Conservation (phyloP, 208 protist genomes). For the Herpetomonas tarakana region DNA sequence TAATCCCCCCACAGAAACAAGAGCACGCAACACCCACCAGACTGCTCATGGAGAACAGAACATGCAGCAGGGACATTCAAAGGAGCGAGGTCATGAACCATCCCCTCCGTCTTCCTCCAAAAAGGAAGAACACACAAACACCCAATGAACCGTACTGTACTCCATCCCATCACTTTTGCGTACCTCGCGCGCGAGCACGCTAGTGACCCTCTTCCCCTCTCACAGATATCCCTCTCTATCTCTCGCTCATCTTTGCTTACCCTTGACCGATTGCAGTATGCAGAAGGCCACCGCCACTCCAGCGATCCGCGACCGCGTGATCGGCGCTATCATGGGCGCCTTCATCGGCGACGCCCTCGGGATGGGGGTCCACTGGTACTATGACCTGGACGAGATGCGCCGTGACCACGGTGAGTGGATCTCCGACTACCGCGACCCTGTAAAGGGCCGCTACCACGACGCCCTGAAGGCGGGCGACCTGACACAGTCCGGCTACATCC, state of each 20-base stretch:
- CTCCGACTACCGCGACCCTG: slow-evolving; percentile 21
- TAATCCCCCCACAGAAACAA: too few relatives aligned
- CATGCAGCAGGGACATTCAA: too few relatives aligned
- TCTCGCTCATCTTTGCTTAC: too few relatives aligned
- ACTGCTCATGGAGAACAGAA: too few relatives aligned
- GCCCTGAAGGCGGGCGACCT: slow-evolving; percentile 26
- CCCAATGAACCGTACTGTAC: neutral
- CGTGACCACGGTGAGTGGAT: slow-evolving; percentile 21
- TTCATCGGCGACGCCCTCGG: slow-evolving; percentile 31
- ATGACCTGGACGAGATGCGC: slow-evolving; percentile 33
- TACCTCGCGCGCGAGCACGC: too few relatives aligned
- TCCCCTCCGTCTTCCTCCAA: slow-evolving; percentile 1
- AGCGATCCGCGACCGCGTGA: slow-evolving; percentile 15
- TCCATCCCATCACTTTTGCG: too few relatives aligned
- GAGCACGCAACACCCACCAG: too few relatives aligned
- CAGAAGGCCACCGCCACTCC: neutral
- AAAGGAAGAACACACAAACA: slow-evolving; percentile 5
- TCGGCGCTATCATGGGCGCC: slow-evolving; percentile 26
- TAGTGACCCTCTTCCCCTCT: too few relatives aligned
- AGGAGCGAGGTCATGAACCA: too few relatives aligned
- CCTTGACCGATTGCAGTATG: too few relatives aligned
- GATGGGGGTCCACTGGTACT: slow-evolving; percentile 43
- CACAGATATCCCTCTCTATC: too few relatives aligned
- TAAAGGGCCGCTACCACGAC: slow-evolving; percentile 30
- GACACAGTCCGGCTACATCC: slow-evolving; percentile 26